Percentiles rank a stretch among this genome's conserved stretches.
These are phyloP conservation scores for Naganishia cerealis DNA, from an alignment of 1,284 basidiomycete species.

Conservation along the genomic window DNA sequence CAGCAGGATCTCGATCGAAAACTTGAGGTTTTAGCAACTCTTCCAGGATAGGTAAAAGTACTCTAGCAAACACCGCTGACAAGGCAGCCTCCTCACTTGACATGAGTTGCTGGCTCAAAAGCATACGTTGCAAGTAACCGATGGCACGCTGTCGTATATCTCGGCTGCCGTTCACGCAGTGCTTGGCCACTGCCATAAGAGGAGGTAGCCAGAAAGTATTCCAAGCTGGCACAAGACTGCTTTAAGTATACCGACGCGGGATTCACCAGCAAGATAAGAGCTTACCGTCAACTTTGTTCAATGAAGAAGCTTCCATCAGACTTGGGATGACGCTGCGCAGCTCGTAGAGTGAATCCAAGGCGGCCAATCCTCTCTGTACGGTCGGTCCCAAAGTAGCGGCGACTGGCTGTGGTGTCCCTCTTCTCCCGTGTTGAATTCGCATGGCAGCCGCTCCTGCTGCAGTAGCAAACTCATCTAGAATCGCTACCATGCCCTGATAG, in stretches of 20 bases:
- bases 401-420: conserved; percentile 39
- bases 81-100: conserved; percentile 63
- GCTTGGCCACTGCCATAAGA: conserved; percentile 73
- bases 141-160: conserved; percentile 84
- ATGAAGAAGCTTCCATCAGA: conserved; percentile 59
- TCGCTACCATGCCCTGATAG: conserved; percentile 72
- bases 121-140: conserved; percentile 77
- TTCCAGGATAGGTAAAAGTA: conserved; percentile 89
- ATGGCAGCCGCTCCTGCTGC: conserved; percentile 66
- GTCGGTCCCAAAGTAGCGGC: conserved; percentile 60
- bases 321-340: conserved; percentile 66
- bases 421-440: conserved; percentile 53
- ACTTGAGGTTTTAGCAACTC: conserved; percentile 85
- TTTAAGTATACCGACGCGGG: conserved; percentile 5
- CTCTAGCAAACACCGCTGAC: conserved; percentile 80
- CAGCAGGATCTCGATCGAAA: conserved; percentile 74
- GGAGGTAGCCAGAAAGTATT: conserved; percentile 76
- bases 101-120: conserved; percentile 75
- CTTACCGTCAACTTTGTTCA: conserved; percentile 45
- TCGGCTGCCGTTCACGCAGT: conserved; percentile 79
- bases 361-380: conserved; percentile 74
- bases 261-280: not conserved
- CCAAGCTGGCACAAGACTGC: conserved; percentile 64
- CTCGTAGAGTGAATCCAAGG: conserved; percentile 75
- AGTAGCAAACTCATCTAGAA: conserved; percentile 84